Percentiles rank a stretch among this genome's conserved stretches.
Evolutionary conservation across 768 basidiomycete species (phyloP).

Genomic region (Leccinum rimulosum): DNA sequence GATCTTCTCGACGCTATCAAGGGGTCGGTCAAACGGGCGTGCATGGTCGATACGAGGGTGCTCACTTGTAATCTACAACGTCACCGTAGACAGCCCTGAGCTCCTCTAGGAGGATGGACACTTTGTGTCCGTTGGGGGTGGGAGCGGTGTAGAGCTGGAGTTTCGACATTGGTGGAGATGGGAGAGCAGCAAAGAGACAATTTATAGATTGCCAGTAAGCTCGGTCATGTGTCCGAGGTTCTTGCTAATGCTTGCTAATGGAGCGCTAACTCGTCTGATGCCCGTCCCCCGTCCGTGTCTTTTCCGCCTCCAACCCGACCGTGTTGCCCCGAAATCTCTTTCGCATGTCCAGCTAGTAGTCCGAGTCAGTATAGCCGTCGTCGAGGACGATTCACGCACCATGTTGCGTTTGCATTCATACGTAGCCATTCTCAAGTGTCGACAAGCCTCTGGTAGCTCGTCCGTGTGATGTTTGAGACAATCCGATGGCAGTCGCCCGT

Average conservation of each 20-base stretch:
- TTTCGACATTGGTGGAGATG: slow-evolving; percentile 19
- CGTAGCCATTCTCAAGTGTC: slow-evolving; percentile 72
- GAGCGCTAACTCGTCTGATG: background rate
- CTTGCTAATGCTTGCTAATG: slow-evolving; percentile 20
- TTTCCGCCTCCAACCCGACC: slow-evolving; percentile 44
- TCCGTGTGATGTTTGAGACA: slow-evolving; percentile 74
- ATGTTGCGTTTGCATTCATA: slow-evolving; percentile 91
- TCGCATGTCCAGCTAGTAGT: slow-evolving; percentile 72
- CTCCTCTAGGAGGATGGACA: slow-evolving; percentile 60
- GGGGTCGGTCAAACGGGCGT: background rate
- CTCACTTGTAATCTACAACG: slow-evolving; percentile 49
- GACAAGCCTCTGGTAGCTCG: slow-evolving; percentile 80
- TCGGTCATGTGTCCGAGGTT: slow-evolving; percentile 12
- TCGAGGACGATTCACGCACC: slow-evolving; percentile 43
- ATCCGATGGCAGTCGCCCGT: slow-evolving; percentile 77
- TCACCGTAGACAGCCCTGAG: slow-evolving; percentile 52
- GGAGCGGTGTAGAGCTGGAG: slow-evolving; percentile 35
- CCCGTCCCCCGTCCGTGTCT: background rate
- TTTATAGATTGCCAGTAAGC: slow-evolving; percentile 15
- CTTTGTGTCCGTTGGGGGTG: slow-evolving; percentile 61
- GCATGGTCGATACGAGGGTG: background rate
- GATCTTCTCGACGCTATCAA: slow-evolving; percentile 48
- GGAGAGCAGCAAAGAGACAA: background rate
- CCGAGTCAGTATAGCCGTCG: background rate
- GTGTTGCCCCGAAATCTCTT: slow-evolving; percentile 79